Base-by-base conservation (phyloP, 495 filamentous ascomycete species). In the Baudoinia panamericana region DNA sequence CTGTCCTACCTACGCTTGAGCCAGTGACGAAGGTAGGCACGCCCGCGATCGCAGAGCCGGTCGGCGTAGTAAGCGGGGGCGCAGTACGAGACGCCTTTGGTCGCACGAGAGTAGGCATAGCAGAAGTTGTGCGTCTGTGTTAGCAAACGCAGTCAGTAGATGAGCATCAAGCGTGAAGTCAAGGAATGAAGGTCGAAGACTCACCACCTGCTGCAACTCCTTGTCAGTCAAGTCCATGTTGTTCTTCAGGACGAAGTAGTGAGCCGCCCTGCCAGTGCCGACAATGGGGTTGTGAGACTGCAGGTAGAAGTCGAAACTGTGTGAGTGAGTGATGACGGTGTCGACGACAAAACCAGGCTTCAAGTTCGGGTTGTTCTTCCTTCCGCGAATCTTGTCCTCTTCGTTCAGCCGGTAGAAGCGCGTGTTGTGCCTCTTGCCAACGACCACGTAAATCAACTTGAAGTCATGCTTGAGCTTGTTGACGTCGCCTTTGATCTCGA, bases 1-100 rank as follows among this genome's bases (percentile, higher is more conserved):
- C 12, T 7, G 39, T 9, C 15, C 19, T 18, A 39, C 39, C 7
- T 9, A 12, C 19, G 11, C n/a, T 21, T 39, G 11, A 48, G 33
- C 31, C 29, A 41, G 18, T 18, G n/a, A 18, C 45, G 30, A 17
- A 60, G 41, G 38, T 58, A 59, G 10, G 11, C 15, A n/a, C 56
- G 46, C 2, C 48, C 58, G 12, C 56, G 51, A 27, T 57, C 56
- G 47, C 58, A 61, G 16, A 59, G 48, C 6, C 56, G 36, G 37
- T 63, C 59, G 4, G 59, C 57, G 29, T 63, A 63, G 41, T 63
- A 63, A 2, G 59, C 59, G 0, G 59, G 57, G 0, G 56, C 53
- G 37, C 53, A 56, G 27, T 55, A 39, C 9, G 49, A 53, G 12
- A 63, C 59, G 8, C 54, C 48, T 10, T 53, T 54, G 5, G 56